These are phyloP conservation scores for Rehmannia glutinosa DNA, from an alignment of 257 asterid species.

Conservation along the genomic window DNA sequence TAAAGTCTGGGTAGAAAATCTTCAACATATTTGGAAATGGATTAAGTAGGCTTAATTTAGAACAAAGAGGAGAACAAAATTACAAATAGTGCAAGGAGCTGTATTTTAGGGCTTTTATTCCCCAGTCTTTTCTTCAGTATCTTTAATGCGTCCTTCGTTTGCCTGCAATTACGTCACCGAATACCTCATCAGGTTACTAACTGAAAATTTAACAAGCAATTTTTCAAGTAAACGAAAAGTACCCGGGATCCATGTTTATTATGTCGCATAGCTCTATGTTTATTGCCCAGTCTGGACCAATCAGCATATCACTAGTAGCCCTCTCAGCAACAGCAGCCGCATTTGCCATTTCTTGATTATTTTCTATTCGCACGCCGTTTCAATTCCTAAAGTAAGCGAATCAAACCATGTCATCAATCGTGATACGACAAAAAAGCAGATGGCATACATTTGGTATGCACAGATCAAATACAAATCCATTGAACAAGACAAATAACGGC, in stretches of 20 bases:
- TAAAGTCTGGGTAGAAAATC: background rate
- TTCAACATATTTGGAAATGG: background rate
- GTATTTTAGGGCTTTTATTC: slow-evolving; percentile 82
- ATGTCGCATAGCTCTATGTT: slow-evolving; percentile 92
- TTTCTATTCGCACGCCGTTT: slow-evolving; percentile 16
- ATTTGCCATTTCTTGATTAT: slow-evolving; percentile 55
- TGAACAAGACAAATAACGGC: slow-evolving; percentile 6
- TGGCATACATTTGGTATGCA: background rate
- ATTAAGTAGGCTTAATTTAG: background rate
- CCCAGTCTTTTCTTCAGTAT: slow-evolving; percentile 81
- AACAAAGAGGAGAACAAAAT: slow-evolving; percentile 27
- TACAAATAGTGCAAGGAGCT: slow-evolving; percentile 87
- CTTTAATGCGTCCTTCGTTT: slow-evolving; percentile 90
- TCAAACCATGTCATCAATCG: slow-evolving; percentile 19
- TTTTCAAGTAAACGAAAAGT: slow-evolving; percentile 9
- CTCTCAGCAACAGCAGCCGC: slow-evolving; percentile 93
- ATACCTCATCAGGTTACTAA: background rate
- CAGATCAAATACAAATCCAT: background rate
- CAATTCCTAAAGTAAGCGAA: slow-evolving; percentile 7
- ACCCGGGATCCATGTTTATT: slow-evolving; percentile 81
- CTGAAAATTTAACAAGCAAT: background rate
- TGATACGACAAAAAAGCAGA: background rate
- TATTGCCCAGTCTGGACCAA: slow-evolving; percentile 98
- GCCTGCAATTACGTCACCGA: slow-evolving; percentile 47
- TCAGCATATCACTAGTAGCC: slow-evolving; percentile 89